Evolutionary conservation across 2,329 filamentous ascomycete genomes (phyloP).

Genomic region (Leptodontidium sp.): DNA sequence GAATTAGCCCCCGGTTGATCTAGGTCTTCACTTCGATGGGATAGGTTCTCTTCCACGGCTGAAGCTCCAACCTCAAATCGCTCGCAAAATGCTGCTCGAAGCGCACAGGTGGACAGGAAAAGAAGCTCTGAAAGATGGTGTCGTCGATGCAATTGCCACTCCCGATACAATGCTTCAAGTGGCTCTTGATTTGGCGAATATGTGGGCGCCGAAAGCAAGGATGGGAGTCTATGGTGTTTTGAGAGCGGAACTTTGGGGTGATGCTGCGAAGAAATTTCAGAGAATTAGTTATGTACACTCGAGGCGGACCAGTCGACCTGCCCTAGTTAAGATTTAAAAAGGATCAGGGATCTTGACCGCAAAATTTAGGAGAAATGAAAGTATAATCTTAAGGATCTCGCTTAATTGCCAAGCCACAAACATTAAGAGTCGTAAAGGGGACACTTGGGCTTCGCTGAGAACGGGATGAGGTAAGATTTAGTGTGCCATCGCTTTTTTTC

Average conservation of each 20-base stretch:
- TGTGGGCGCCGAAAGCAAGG: constrained; percentile 8
- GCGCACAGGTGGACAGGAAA: not conserved
- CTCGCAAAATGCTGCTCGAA: constrained; percentile 4
- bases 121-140: not conserved
- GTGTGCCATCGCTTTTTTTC: not conserved
- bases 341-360: not conserved
- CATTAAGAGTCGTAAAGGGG: no score
- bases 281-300: not conserved
- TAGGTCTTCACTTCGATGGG: not conserved
- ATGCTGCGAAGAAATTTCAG: not conserved
- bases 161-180: not conserved
- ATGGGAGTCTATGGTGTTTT: constrained; percentile 7
- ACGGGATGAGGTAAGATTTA: no score
- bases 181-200: constrained; percentile 5
- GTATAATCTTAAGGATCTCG: not conserved
- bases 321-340: not conserved
- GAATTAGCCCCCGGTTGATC: not conserved
- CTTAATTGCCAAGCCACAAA: not conserved
- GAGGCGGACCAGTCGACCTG: constrained; percentile 2
- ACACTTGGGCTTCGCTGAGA: no score
- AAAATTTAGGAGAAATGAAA: not conserved
- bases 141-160: not conserved
- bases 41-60: not conserved
- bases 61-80: constrained; percentile 6
- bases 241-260: constrained; percentile 4